Evolutionary conservation across 2,329 filamentous ascomycete species (phyloP), one percentile per base, ranked within the genome.

Genomic region (Fusarium lyarnte): DNA sequence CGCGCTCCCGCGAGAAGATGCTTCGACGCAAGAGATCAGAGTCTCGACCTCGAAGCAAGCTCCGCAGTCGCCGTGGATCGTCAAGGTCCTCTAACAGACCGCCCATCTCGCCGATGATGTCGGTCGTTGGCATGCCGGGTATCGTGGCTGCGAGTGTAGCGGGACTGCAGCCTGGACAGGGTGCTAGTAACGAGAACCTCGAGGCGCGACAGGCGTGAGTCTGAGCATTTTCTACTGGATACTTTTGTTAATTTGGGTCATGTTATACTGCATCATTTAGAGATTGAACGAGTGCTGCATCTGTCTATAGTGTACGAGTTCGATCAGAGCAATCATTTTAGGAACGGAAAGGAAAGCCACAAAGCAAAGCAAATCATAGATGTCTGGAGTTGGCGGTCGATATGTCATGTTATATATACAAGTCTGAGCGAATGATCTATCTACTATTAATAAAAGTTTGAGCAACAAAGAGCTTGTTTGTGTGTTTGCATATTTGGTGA

Each of bases 61-160:
- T 69, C 7, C 58, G 71, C 33, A 74, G 72, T 33, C 66, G 71
- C 5, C 47, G 70, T 12, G 71, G 71, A 2, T 74, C 72, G n/a
- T 74, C 72, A 2, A 39, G 72, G 8, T 74, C 71, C 4, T 74
- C 72, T 2, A 74, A 74, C 49, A 52, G 72, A n/a, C 71, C 72
- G 2, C 68, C 68, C 16, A 74, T 74, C 21, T 74, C 72, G 4
- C 72, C 72, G 10, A 74, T 74, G 72, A 74, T 74, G 72, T 69
- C 71, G 0, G 72, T 74, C 8, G 72, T 74, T 6, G 72, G 72
- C 2, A 74, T 74, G 72, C 72, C 72, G 2, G 72, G 72, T 57
- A 74, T 74, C 6, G 72, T 74, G 19, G 72, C 72, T 19, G 72
- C 72, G 3, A 74, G 72, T 49, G 54, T 74, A 8, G 72, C 59